A percentile compares a stretch with the other conserved stretches of the same genome.
phyloP scores from a whole-genome alignment of 225 moss, liverwort and hornwort species.

The Bryoerythrophyllum caledonicum region DNA sequence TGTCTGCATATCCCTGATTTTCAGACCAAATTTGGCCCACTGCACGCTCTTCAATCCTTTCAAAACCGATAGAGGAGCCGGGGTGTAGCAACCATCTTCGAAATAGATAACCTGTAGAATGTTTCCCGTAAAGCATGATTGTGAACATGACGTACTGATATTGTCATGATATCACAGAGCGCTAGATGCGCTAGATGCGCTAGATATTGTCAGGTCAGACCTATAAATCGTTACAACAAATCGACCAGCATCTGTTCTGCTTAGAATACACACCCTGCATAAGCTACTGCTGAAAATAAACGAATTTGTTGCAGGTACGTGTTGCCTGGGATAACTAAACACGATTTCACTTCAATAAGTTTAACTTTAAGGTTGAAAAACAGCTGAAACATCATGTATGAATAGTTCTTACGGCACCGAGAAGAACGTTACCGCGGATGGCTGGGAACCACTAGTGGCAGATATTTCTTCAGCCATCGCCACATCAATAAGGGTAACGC shows the following conservation, averaged over 20 bases:
- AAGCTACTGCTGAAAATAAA: background rate
- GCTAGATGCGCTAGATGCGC: background rate
- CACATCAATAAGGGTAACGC: constrained; percentile 46
- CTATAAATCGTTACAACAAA: background rate
- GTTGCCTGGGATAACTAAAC: background rate
- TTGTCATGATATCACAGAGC: background rate
- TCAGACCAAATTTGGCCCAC: constrained; percentile 50
- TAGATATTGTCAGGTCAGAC: background rate
- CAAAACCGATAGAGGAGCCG: constrained; percentile 39
- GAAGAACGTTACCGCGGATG: constrained; percentile 43
- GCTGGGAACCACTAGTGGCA: constrained; percentile 22
- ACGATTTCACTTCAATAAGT: background rate
- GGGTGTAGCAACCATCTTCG: constrained; percentile 57
- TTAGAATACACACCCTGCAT: background rate
- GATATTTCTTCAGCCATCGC: constrained; percentile 38
- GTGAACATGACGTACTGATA: background rate
- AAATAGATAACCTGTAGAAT: constrained; percentile 46
- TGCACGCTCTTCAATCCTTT: constrained; percentile 41
- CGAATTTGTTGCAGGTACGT: background rate
- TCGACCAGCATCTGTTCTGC: constrained; percentile 1
- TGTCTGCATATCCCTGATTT: constrained; percentile 35
- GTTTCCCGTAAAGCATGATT: constrained; percentile 20
- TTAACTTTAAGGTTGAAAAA: background rate
- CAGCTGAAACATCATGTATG: background rate
- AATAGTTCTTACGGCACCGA: background rate